Evolutionary conservation across 352 stramenopile genomes (phyloP).

Genomic region (Globisporangium cylindrosporum): DNA sequence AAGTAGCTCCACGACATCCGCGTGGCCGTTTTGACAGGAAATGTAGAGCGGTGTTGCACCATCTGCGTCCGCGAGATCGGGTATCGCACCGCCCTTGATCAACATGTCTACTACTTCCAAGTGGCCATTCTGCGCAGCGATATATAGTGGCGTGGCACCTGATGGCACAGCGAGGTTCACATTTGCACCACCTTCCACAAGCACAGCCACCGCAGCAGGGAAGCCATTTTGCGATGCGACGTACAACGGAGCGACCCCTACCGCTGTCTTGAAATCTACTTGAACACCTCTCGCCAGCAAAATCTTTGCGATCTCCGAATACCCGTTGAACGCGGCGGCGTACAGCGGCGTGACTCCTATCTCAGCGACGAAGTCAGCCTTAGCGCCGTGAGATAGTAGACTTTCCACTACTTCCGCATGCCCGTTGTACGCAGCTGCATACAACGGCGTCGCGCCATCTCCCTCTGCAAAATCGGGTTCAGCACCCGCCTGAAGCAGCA

Average conservation of each 20-base stretch:
- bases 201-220: background rate
- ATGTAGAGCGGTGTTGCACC: constrained; percentile 10
- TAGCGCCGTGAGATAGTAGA: constrained; percentile 5
- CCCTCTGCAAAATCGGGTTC: constrained; percentile 11
- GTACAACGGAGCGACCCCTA: constrained; percentile 8
- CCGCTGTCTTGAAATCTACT: constrained; percentile 7
- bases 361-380: constrained; percentile 6
- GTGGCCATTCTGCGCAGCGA: constrained; percentile 6
- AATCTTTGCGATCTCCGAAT: constrained; percentile 6
- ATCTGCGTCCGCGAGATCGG: background rate
- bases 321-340: constrained; percentile 7
- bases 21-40: constrained; percentile 10
- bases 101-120: background rate
- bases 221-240: constrained; percentile 13
- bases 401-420: background rate
- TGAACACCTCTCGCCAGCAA: constrained; percentile 1
- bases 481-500: constrained; percentile 6
- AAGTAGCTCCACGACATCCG: constrained; percentile 1
- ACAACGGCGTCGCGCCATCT: constrained; percentile 11
- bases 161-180: background rate
- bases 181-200: constrained; percentile 6
- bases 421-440: constrained; percentile 14
- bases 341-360: constrained; percentile 12
- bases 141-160: constrained; percentile 7
- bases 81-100: background rate